Evolutionary conservation across 2,329 filamentous ascomycete species (phyloP).

Genomic region (Simplicillium aogashimaense): DNA sequence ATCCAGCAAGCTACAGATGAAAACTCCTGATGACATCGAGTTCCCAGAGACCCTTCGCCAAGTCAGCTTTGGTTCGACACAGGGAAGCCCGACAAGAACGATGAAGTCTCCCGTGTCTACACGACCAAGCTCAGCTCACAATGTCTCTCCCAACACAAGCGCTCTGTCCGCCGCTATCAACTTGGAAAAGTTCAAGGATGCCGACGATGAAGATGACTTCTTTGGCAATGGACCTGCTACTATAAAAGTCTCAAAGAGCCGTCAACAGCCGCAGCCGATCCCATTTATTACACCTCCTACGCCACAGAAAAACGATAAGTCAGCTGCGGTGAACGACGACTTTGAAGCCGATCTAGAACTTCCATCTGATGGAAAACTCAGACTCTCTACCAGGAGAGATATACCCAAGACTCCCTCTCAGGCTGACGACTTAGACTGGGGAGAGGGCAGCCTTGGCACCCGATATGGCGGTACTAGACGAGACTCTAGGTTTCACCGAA

Average conservation of each 20-base stretch:
- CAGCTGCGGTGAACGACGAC: constrained; percentile 43
- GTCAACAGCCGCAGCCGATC: constrained; percentile 38
- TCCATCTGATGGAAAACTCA: constrained; percentile 55
- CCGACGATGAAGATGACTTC: constrained; percentile 51
- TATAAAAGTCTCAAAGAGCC: constrained; percentile 56
- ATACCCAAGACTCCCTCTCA: constrained; percentile 53
- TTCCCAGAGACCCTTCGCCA: constrained; percentile 63
- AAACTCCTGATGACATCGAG: constrained; percentile 45
- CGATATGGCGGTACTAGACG: constrained; percentile 79
- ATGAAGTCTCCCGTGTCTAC: constrained; percentile 20
- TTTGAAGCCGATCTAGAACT: constrained; percentile 67
- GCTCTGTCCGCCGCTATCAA: constrained; percentile 37
- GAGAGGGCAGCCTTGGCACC: constrained; percentile 85
- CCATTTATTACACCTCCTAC: constrained; percentile 48
- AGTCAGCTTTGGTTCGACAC: constrained; percentile 46
- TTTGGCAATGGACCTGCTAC: constrained; percentile 55
- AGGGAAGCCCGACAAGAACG: constrained; percentile 39
- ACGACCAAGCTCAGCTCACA: constrained; percentile 6
- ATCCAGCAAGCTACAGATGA: constrained; percentile 53
- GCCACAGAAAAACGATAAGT: constrained; percentile 31
- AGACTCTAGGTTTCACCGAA: constrained; percentile 69
- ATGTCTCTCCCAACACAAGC: constrained; percentile 15
- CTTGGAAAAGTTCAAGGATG: constrained; percentile 55
- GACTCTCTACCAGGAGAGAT: constrained; percentile 50
- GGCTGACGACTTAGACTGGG: constrained; percentile 81